Evolutionary conservation across 352 stramenopile species (phyloP).

Genomic region (Phytophthora quininea): DNA sequence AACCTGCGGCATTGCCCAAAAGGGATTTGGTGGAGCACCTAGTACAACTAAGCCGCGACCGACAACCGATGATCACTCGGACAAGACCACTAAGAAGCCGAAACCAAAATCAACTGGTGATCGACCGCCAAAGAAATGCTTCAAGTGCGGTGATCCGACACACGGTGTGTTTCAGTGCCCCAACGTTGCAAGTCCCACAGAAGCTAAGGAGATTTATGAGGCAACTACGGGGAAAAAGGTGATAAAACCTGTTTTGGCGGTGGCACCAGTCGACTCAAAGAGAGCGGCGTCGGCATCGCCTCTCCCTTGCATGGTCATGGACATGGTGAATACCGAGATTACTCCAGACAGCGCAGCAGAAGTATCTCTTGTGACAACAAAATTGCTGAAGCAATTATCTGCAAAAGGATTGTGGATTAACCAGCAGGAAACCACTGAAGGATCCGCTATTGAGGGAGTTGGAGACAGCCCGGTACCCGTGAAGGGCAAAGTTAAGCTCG

Average conservation of each 20-base stretch:
- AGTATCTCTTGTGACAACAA: slow-evolving; percentile 17
- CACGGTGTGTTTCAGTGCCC: slow-evolving; percentile 17
- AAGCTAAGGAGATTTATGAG: slow-evolving; percentile 17
- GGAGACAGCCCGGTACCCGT: slow-evolving; percentile 9
- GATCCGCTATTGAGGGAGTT: not conserved
- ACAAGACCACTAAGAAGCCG: not conserved
- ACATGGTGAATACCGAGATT: not conserved
- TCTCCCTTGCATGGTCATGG: slow-evolving; percentile 15
- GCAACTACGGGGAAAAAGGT: not conserved
- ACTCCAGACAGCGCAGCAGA: slow-evolving; percentile 13
- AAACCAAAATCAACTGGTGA: not conserved
- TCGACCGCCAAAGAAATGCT: not conserved
- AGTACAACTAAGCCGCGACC: not conserved
- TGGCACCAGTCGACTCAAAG: not conserved
- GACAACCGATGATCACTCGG: not conserved
- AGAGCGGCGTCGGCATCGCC: not conserved
- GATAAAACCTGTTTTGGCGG: slow-evolving; percentile 13
- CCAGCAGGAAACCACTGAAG: not conserved
- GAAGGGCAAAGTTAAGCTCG: slow-evolving; percentile 18
- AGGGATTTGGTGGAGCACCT: not conserved
- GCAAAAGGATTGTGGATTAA: not conserved
- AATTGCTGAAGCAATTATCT: slow-evolving; percentile 5
- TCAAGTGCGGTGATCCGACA: slow-evolving; percentile 17
- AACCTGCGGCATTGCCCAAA: not conserved
- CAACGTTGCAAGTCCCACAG: not conserved